Evolutionary conservation across 345 rosid species (phyloP).

Genomic region (Physaria fendleri): DNA sequence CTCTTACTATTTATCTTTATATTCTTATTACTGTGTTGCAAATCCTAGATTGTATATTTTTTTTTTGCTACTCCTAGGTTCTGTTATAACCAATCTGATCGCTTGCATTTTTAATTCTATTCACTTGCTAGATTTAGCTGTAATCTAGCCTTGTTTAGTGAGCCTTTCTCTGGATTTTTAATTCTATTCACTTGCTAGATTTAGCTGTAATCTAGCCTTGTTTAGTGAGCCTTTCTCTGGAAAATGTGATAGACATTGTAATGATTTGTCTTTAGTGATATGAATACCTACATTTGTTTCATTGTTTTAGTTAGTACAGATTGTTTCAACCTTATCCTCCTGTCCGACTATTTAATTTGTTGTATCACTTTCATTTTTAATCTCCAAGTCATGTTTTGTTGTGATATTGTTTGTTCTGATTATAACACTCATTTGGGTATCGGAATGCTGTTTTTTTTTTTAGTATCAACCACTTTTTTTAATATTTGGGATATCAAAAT

Average conservation of each 20-base stretch:
- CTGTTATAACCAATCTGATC: background rate
- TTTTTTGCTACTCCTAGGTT: background rate
- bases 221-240: background rate
- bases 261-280: background rate
- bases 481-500: background rate
- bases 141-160: too few species aligned
- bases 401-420: too few species aligned
- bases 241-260: too few species aligned
- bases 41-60: background rate
- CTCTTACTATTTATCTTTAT: background rate
- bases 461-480: too few species aligned
- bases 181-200: background rate
- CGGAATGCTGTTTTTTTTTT: too few species aligned
- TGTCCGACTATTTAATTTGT: too few species aligned
- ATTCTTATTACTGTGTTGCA: background rate
- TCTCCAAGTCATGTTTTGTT: too few species aligned
- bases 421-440: too few species aligned
- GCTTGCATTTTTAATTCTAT: background rate
- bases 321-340: too few species aligned
- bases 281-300: background rate
- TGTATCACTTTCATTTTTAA: too few species aligned
- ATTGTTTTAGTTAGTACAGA: background rate
- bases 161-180: too few species aligned
- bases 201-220: background rate
- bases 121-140: background rate